These are phyloP conservation scores for Sphagnurus paluster DNA, from an alignment of 1,284 basidiomycete genomes.

Conservation along the genomic window DNA sequence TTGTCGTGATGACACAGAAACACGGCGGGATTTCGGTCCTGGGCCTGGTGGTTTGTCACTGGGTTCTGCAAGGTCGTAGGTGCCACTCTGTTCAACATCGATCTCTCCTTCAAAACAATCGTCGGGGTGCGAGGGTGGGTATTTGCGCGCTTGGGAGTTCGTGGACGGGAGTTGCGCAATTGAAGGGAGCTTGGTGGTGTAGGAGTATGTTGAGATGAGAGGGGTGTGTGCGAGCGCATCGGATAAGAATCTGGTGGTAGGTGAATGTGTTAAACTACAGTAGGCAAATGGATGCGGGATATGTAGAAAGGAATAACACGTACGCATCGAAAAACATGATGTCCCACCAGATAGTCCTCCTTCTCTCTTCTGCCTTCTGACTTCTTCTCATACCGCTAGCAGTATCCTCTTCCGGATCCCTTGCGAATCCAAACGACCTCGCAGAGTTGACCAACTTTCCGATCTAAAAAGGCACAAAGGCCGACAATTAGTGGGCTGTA, in stretches of 20 bases:
- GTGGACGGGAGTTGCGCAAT: constrained; percentile 34
- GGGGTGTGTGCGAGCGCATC: constrained; percentile 63
- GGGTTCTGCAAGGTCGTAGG: too few species aligned
- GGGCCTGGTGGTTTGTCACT: too few species aligned
- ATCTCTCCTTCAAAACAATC: constrained; percentile 4
- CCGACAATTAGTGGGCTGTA: not conserved
- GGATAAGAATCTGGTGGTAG: constrained; percentile 55
- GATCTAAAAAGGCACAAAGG: constrained; percentile 37
- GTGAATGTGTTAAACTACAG: not conserved
- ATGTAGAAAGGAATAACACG: constrained; percentile 27
- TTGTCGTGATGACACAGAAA: too few species aligned
- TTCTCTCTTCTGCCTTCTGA: constrained; percentile 22
- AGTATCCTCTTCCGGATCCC: constrained; percentile 48
- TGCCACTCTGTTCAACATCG: too few species aligned
- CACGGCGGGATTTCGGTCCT: too few species aligned
- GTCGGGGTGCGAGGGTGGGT: not conserved
- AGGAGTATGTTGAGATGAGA: constrained; percentile 50
- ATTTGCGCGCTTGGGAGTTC: not conserved
- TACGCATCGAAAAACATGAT: constrained; percentile 71
- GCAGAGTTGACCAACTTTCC: constrained; percentile 68
- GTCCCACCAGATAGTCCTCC: constrained; percentile 73
- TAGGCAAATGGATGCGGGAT: not conserved
- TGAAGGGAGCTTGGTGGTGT: constrained; percentile 47
- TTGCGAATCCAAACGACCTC: constrained; percentile 59
- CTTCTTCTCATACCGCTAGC: constrained; percentile 7